Evolutionary conservation across 2,329 filamentous ascomycete genomes (phyloP), one percentile per base, ranked within the genome.

Genomic region (Diplodia corticola): DNA sequence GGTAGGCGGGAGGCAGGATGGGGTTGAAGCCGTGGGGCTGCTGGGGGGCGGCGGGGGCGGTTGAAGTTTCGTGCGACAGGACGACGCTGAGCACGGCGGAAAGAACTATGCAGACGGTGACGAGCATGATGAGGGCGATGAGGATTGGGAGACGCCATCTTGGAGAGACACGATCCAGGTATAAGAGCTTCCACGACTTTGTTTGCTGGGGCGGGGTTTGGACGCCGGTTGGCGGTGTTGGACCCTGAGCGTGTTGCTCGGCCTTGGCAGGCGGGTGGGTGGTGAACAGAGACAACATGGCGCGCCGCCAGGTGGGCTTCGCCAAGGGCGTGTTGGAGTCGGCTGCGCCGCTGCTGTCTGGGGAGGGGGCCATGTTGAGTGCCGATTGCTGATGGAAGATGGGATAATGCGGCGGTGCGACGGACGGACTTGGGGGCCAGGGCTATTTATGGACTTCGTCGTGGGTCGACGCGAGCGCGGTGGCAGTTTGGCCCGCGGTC

Each of bases 1-100:
- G 80, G 67, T 81, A 81, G 1, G 80, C 80, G 3, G 80, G 80
- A 4, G 80, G 79, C n/a, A 73, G 68, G 3, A 75, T 63, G 44
- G 74, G 74, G 3, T 71, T 67, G 61, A 71, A 74, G 15, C 15
- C 53, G 17, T 51, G 28, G 24, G 63, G 57, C 3, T 51, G 35
- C 22, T 44, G 22, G 22, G 46, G 28, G 7, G 20, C 4, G 24
- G 5, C 1, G 4, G 7, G 22, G 48, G 37, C 35, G 22, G 24
- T 20, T 4, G 33, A 5, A 26, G 44, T 24, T 26, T 46, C 48
- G 20, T 28, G 54, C 3, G 55, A 37, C n/a, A 68, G 48, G 10
- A 68, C 64, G 15, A 57, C 37, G 40, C 63, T 66, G 12, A 65
- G 63, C 5, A 66, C 57, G 6, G 35, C 35, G 28, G 55, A 33